Base-by-base conservation (phyloP, 768 basidiomycete species). In the Boletus fagicola region DNA sequence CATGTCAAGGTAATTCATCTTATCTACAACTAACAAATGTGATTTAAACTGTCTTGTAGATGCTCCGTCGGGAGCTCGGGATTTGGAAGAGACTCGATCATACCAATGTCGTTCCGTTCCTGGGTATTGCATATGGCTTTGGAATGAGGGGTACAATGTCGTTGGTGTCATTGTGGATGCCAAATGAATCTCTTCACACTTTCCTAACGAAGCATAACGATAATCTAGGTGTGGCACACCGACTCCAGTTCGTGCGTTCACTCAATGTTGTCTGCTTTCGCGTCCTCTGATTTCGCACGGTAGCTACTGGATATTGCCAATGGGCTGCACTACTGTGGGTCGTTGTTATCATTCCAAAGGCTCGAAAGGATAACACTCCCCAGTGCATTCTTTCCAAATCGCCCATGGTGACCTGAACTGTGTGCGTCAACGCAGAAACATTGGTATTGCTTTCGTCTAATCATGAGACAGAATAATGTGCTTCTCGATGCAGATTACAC, bases 231-330 rank as follows among this genome's bases (percentile, higher is more conserved):
- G n/a, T n/a, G n/a, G n/a, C n/a, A n/a, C n/a, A n/a, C n/a, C n/a
- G n/a, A n/a, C n/a, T 65, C 13, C 49, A 49, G 24, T 42, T 65
- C 26, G 65, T 65, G n/a, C 24, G 61, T 47, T n/a, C 24, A 38
- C 66, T 63, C 53, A 46, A 2, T 62, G 61, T 61, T 42, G n/a
- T 12, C 44, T 4, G 38, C 65, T 51, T 53, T 36, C 45, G 64
- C 5, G 46, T 60, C 38, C 67, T 40, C 68, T 58, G 64, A 69
- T 30, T 49, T 63, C 1, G 57, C 53, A 5, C 28, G 5, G 13
- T 39, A 65, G 64, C 43, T 65, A 11, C 39, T 54, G 11, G 58
- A 59, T 30, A 44, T 65, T 28, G 50, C 64, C 4, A 56, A 43
- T 18, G 64, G 65, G 0, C 28, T 65, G 3, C 30, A 45, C 10